Base-by-base conservation (phyloP, 805 yeast genomes). In the Candida koratica region DNA sequence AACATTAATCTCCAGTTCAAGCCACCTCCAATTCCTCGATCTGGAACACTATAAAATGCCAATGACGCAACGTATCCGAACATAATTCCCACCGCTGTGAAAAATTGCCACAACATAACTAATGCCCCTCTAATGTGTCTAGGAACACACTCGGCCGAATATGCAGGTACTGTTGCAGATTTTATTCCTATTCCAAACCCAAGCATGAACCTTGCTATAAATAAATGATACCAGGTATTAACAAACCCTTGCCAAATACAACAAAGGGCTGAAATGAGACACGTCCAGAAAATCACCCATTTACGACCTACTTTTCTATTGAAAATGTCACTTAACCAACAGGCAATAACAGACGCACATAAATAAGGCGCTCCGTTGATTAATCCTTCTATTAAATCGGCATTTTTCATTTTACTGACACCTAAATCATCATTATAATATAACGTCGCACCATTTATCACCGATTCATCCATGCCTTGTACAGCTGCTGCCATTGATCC, bases 401-500 rank as follows among this genome's bases (percentile, higher is more conserved):
- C 68, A 30, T 71, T 62, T 30, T 69, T 64, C 52, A 55, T 41
- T 7, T 13, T 28, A 15, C 40, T 39, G 28, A 82, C 64, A 2
- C 79, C 80, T 52, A 81, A 67, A 15, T 62, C 70, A 1, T 45
- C 37, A 2, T 84, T 84, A 53, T 77, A 81, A 43, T 70, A 74
- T 16, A 79, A 53, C 32, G 72, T 75, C 15, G 86, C 86, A 24
- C 86, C 87, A 44, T 80, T 79, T 40, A 77, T 62, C 7, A 79
- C 85, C 5, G 84, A 72, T 53, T 81, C 84, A 53, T 81, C 87
- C 84, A 78, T 78, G 36, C 87, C 87, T 52, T 81, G 87, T 26
- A 79, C 83, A 4, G 82, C 79, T 4, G 84, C 81, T 35, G 84
- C 78, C 66, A 79, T 63, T 3, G 85, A 79, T 30, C 82, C 77